Evolutionary conservation across 768 basidiomycete species (phyloP), one percentile per base, ranked within the genome.

Genomic region (Serendipita sp.): DNA sequence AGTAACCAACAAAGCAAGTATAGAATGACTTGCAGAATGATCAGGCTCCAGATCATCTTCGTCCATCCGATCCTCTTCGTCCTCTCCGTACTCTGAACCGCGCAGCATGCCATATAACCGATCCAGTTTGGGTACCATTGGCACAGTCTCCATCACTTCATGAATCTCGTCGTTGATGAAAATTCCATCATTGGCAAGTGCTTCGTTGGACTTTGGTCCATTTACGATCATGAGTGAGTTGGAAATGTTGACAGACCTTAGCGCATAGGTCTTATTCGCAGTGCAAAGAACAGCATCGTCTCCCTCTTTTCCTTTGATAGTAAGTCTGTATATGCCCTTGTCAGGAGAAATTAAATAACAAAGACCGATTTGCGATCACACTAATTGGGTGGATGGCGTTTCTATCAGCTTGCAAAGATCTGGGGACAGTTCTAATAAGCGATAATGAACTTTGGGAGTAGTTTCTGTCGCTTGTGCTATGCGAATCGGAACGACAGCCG

Each of bases 251-350:
- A 98, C 86, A 0, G 92, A 88, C 64, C 94, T 85, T 32, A 98
- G 75, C 1, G 81, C 71, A 71, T 87, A 99, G 0, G 95, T 98
- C 71, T 81, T 84, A 65, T 85, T 79, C 0, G 78, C 69, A 0
- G 93, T 95, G 73, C 95, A 97, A 7, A 95, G 75, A 0, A 96
- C 92, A 0, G 94, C 95, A 69, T 94, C 88, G 69, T 97, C 93
- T 34, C 80, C 79, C 1, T 82, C 73, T 48, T 84, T 77, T 4
- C 94, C 95, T 73, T 92, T 94, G 75, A 98, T 86, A 32, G 80
- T 79, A 63, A 92, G 73, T 46, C 88, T 88, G 68, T 58, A 64
- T 65, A 65, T 62, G 64, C 48, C 13, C 41, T 8, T 8, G 48
- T 51, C 48, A 51, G 48, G 48, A 18, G 8, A 18, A 8, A 18